phyloP scores from a whole-genome alignment of 148 eudicot species.

The Chenopodium formosanum region DNA sequence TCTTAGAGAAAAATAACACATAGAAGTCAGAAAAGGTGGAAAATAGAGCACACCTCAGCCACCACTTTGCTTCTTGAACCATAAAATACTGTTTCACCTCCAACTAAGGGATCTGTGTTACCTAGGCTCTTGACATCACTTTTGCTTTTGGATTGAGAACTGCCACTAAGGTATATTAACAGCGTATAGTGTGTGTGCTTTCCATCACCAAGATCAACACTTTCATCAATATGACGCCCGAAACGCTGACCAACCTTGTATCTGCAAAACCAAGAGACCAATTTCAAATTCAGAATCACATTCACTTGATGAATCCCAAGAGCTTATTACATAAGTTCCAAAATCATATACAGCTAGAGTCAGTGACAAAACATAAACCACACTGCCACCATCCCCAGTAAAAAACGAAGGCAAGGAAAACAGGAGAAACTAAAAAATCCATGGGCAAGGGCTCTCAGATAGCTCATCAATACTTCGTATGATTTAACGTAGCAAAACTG shows the following conservation, averaged over 20 bases:
- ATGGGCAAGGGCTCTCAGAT: not conserved
- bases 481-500: too few species aligned
- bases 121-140: slow-evolving; percentile 37
- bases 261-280: slow-evolving; percentile 38
- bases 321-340: not conserved
- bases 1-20: not conserved
- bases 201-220: slow-evolving; percentile 80
- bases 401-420: not conserved
- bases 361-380: not conserved
- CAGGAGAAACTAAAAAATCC: not conserved
- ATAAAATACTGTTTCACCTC: slow-evolving; percentile 97
- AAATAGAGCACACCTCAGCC: slow-evolving; percentile 61
- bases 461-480: too few species aligned
- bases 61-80: slow-evolving; percentile 69
- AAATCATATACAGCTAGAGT: not conserved
- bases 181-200: slow-evolving; percentile 71
- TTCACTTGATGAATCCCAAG: not conserved
- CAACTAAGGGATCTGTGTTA: slow-evolving; percentile 57
- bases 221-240: slow-evolving; percentile 94
- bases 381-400: not conserved
- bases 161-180: slow-evolving; percentile 80
- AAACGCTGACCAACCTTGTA: slow-evolving; percentile 85
- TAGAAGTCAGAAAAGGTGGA: not conserved
- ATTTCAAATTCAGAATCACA: not conserved
- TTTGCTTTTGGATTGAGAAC: slow-evolving; percentile 49